Conservation (phyloP, 2,329 filamentous ascomycete species). For the Colletotrichum spaethianum region DNA sequence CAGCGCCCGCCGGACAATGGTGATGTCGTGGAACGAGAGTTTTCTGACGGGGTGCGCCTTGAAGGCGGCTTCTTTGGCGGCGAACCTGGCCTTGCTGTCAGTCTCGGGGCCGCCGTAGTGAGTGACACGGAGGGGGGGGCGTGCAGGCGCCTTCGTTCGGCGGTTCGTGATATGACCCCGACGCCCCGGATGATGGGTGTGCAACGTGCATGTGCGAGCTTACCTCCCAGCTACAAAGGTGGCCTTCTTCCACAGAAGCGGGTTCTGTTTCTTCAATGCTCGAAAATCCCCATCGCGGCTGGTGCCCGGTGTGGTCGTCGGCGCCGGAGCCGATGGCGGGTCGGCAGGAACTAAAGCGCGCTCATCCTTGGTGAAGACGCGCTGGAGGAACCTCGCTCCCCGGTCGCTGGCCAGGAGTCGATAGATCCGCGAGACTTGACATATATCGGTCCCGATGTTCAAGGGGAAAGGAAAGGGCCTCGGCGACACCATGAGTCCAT, state of each 20-base stretch:
- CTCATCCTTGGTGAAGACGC: constrained; percentile 63
- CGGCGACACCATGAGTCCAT: constrained; percentile 21
- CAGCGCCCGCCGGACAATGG: constrained; percentile 52
- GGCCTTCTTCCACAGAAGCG: constrained; percentile 54
- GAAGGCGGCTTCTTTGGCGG: constrained; percentile 82
- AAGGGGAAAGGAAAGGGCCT: constrained; percentile 74
- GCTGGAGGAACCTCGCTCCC: constrained; percentile 61
- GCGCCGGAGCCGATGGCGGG: constrained; percentile 15
- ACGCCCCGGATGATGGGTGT: no score
- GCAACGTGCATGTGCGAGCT: constrained; percentile 35
- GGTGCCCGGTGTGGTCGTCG: no score
- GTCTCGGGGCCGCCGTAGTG: background rate
- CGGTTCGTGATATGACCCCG: background rate
- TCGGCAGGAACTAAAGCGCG: constrained; percentile 41
- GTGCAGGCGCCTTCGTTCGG: background rate
- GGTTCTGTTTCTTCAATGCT: constrained; percentile 37
- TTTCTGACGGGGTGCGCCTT: constrained; percentile 76
- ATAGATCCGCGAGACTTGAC: constrained; percentile 76
- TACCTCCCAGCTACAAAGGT: constrained; percentile 62
- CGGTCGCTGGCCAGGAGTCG: constrained; percentile 64
- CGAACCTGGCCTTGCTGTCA: constrained; percentile 63
- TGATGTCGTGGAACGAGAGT: constrained; percentile 74
- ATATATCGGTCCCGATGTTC: constrained; percentile 84
- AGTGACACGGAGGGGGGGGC: no score
- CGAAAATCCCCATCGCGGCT: constrained; percentile 12